These are phyloP conservation scores for Cryptosporidium parvum DNA, from an alignment of 169 alveolate species.

Conservation along the genomic window DNA sequence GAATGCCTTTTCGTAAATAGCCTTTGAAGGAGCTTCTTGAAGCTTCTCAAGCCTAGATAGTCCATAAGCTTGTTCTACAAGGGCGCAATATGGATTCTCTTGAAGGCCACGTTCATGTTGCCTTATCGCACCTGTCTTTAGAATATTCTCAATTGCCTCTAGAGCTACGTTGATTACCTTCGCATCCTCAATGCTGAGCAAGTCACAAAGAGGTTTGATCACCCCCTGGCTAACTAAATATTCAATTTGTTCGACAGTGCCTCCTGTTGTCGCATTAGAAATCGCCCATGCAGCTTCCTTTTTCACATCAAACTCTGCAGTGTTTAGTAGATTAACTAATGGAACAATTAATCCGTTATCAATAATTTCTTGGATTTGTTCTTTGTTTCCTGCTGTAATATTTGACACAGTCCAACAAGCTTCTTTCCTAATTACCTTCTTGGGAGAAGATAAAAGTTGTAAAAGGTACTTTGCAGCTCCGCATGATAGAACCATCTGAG, in stretches of 20 bases:
- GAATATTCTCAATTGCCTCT: conserved; percentile 93
- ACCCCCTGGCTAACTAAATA: conserved; percentile 92
- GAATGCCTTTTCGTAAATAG: conserved; percentile 84
- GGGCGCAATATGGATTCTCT: conserved; percentile 87
- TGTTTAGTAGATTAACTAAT: conserved; percentile 86
- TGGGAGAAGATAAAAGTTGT: conserved; percentile 87
- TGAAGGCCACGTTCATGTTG: conserved; percentile 84
- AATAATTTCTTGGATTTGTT: conserved; percentile 91
- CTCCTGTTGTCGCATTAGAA: conserved; percentile 95
- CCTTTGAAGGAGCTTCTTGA: conserved; percentile 83
- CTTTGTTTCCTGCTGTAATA: conserved; percentile 93
- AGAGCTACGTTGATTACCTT: conserved; percentile 91
- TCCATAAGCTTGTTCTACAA: conserved; percentile 87
- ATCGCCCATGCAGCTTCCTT: conserved; percentile 99
- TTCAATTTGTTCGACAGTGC: conserved; percentile 88
- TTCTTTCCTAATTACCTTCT: conserved; percentile 94
- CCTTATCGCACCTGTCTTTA: conserved; percentile 89
- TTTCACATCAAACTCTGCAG: conserved; percentile 93
- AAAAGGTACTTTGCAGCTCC: conserved; percentile 91
- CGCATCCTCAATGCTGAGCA: conserved; percentile 90
- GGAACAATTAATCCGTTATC: conserved; percentile 87
- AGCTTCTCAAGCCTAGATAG: conserved; percentile 83
- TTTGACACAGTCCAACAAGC: conserved; percentile 98
- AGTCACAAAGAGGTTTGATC: conserved; percentile 88
- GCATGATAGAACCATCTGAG: conserved; percentile 91